Conservation (phyloP, 1,284 basidiomycete genomes). For the Vanrija sp. region DNA sequence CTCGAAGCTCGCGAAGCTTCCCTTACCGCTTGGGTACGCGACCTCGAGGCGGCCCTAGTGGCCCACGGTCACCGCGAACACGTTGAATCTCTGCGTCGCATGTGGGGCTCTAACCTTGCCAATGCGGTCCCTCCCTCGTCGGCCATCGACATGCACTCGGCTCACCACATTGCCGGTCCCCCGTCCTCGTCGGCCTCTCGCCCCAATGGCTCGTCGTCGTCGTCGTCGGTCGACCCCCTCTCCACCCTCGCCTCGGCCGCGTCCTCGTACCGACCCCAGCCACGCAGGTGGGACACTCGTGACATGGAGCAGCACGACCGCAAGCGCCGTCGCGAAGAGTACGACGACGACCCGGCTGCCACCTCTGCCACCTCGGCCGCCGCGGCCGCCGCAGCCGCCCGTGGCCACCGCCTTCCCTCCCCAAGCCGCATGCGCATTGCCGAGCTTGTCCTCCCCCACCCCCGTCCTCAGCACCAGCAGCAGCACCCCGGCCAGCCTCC, state of each 20-base stretch:
- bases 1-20: conserved; percentile 21
- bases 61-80: conserved; percentile 27
- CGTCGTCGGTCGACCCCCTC: conserved; percentile 6
- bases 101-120: conserved; percentile 12
- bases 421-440: conserved; percentile 17
- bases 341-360: conserved; percentile 6
- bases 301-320: conserved; percentile 4
- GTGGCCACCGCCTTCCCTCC: conserved; percentile 7
- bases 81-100: conserved; percentile 27
- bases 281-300: conserved; percentile 5
- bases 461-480: not conserved
- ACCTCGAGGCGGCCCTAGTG: conserved; percentile 32
- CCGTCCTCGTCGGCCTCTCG: not conserved
- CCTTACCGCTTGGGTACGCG: conserved; percentile 30
- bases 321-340: conserved; percentile 8
- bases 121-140: not conserved
- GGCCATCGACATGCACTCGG: conserved; percentile 1
- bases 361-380: not conserved
- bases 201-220: not conserved
- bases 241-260: conserved; percentile 19
- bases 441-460: conserved; percentile 12
- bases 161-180: not conserved
- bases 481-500: not conserved
- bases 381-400: not conserved
- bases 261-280: conserved; percentile 2